A percentile compares a stretch with the other conserved stretches of the same genome.
These are phyloP conservation scores for Aulographum hederae DNA, from an alignment of 2,329 filamentous ascomycete genomes.

Conservation along the genomic window DNA sequence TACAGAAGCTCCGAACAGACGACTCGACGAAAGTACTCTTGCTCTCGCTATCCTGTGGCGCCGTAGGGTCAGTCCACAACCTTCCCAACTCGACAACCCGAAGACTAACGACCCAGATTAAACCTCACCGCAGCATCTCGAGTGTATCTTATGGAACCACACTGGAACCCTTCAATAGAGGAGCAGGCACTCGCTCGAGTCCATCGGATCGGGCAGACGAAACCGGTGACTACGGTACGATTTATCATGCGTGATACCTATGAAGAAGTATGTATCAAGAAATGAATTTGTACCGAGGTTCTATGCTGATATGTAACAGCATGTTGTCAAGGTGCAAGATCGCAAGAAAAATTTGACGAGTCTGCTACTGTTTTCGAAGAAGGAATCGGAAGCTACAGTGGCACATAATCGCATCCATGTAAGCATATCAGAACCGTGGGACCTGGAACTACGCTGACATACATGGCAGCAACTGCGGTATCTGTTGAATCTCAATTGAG, in stretches of 20 bases:
- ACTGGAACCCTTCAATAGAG: slow-evolving; percentile 6
- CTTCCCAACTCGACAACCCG: background rate
- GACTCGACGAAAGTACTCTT: slow-evolving; percentile 24
- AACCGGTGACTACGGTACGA: slow-evolving; percentile 3
- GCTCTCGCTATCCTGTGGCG: slow-evolving; percentile 31
- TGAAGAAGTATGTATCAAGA: slow-evolving; percentile 4
- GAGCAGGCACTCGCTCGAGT: slow-evolving; percentile 5
- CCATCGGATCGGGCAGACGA: slow-evolving; percentile 5
- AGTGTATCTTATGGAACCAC: slow-evolving; percentile 3
- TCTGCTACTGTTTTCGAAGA: background rate
- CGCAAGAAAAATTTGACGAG: background rate
- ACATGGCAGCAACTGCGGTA: too few species aligned
- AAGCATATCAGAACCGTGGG: too few species aligned
- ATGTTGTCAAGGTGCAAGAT: background rate
- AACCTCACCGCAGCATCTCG: slow-evolving; percentile 4
- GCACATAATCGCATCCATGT: too few species aligned
- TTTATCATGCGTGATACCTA: slow-evolving; percentile 4
- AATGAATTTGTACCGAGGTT: slow-evolving; percentile 3
- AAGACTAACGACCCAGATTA: slow-evolving; percentile 1
- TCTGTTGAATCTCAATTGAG: too few species aligned
- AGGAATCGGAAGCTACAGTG: too few species aligned
- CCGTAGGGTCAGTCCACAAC: slow-evolving; percentile 24
- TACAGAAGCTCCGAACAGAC: slow-evolving; percentile 23
- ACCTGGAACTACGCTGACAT: too few species aligned
- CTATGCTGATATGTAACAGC: slow-evolving; percentile 1